Percentiles rank a stretch among this genome's conserved stretches.
Conservation (phyloP, 176 grass and related monocot genomes). For the Aegilops bicornis region DNA sequence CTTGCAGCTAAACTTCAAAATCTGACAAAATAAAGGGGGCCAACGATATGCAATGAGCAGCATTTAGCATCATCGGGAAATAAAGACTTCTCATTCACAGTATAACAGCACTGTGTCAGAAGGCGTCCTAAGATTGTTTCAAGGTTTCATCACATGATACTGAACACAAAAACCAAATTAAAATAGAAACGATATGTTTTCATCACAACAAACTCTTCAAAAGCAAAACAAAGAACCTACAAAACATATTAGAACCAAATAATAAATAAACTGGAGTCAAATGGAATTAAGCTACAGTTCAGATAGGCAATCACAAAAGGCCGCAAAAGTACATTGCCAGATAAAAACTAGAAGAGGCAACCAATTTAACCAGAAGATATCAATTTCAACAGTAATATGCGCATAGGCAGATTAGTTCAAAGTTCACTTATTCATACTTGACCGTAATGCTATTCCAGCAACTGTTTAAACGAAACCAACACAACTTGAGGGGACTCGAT, state of each 20-base stretch:
- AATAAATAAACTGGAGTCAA: too few species aligned
- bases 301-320: too few species aligned
- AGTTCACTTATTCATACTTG: not conserved
- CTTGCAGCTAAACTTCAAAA: not conserved
- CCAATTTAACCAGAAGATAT: not conserved
- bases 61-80: constrained; percentile 57
- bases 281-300: too few species aligned
- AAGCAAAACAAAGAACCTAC: too few species aligned
- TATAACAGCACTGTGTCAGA: constrained; percentile 48
- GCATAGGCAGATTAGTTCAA: not conserved
- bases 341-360: not conserved
- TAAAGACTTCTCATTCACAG: constrained; percentile 73
- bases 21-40: not conserved
- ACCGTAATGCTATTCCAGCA: not conserved
- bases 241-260: too few species aligned
- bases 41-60: not conserved
- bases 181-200: too few species aligned
- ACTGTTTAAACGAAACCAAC: not conserved
- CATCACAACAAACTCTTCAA: too few species aligned
- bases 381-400: not conserved
- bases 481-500: not conserved
- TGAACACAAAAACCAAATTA: not conserved
- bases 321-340: too few species aligned
- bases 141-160: too few species aligned
- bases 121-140: constrained; percentile 92